Evolutionary conservation across 2,329 filamentous ascomycete species (phyloP), one percentile per base, ranked within the genome.

Genomic region (Pseudogymnoascus sp.): DNA sequence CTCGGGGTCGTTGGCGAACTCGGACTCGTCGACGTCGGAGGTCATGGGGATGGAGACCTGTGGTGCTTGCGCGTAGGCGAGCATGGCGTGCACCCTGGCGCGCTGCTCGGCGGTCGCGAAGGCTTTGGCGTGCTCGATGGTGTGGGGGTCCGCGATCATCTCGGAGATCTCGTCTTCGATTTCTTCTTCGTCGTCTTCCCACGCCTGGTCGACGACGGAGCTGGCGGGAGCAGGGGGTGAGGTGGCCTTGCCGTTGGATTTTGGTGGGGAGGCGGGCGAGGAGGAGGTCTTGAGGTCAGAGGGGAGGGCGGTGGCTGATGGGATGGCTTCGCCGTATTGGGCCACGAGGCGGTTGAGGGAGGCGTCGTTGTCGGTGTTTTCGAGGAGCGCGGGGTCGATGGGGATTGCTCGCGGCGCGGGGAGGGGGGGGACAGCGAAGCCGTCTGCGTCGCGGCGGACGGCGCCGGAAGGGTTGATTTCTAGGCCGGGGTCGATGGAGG

Each of bases 1-100:
- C 74, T 99, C 94, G 0, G 87, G 88, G 66, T 99, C 94, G 68
- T 95, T 86, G 38, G 87, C 90, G 70, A 97, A 97, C 71, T 97
- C 92, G 63, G 89, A 84, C 63, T 90, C 89, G 60, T 82, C 85
- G 19, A 95, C 87, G 61, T 89, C 85, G 5, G 82, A 80, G 25
- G 83, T 80, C 78, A 86, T 85, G 19, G 80, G 82, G 9, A 82
- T 77, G 30, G 76, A 75, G 67, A 76, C 80, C 33, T 71, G 74
- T 1, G 79, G 80, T 28, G 77, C 79, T 64, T 78, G 76, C 14
- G 79, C 76, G 16, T 82, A 76, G 28, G 79, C 80, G 72, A 80
- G 79, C 59, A 80, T 75, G 2, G 80, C 80, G 74, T 81, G 81
- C 14, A 83, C 79, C 5, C 77, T 76, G 1, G 82, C 83, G 19